Base-by-base conservation (phyloP, 2,329 filamentous ascomycete genomes). In the Fusarium robinianum region DNA sequence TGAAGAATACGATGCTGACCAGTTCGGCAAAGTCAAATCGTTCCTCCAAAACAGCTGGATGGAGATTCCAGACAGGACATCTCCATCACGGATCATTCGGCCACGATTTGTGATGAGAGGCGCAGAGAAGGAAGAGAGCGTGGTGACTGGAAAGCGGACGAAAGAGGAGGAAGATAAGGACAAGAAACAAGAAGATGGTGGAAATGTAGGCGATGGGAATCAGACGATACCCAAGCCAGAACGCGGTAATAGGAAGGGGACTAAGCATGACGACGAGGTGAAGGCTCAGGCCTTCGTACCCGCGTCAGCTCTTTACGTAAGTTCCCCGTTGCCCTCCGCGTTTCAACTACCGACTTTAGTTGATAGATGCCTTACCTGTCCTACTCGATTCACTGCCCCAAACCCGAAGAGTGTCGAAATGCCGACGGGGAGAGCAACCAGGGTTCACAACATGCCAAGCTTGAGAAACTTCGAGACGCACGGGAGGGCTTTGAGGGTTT, bases 351-450 rank as follows among this genome's bases (percentile, higher is more conserved):
- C 26, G 10, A 32, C 26, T 18, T 21, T 4, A 9, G 15, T 12
- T n/a, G 10, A 4, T 11, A 34, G 38, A 34, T 41, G 38, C 38
- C 38, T 3, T 41, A 41, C 16, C 9, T 41, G 4, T 34, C 9
- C 16, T 31, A 24, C 8, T 41, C 38, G n/a, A 27, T 4, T 15
- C 25, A 31, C 5, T n/a, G 26, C 5, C 25, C 5, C n/a, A n/a
- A n/a, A n/a, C n/a, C n/a, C n/a, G n/a, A n/a, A n/a, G n/a, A n/a
- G n/a, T n/a, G n/a, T n/a, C n/a, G n/a, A n/a, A n/a, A n/a, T n/a
- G n/a, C n/a, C n/a, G n/a, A n/a, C n/a, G n/a, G n/a, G n/a, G n/a
- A n/a, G n/a, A n/a, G n/a, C n/a, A n/a, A n/a, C n/a, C n/a, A n/a
- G n/a, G n/a, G n/a, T n/a, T n/a, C n/a, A n/a, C n/a, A n/a, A n/a